Evolutionary conservation across 2,329 filamentous ascomycete genomes (phyloP), one percentile per base, ranked within the genome.

Genomic region (Hypoxylon sp.): DNA sequence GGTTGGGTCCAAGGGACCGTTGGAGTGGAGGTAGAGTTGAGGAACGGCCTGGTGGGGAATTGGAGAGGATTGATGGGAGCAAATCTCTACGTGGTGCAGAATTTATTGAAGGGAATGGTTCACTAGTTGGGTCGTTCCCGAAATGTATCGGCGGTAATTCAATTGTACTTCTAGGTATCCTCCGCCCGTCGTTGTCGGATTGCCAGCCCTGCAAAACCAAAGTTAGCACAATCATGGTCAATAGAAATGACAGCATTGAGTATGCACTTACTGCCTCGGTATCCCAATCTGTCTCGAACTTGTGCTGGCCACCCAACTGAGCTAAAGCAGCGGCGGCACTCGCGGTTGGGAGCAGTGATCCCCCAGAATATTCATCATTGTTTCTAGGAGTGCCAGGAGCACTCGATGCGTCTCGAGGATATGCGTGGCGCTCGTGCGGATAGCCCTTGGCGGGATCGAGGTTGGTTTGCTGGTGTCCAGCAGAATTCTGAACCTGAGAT

Each of bases 21-120:
- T 96, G 92, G 55, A 95, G 87, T 2, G 94, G 93, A 29, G 94
- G 94, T 24, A 97, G 85, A 0, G 94, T 97, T 0, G 94, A 94
- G 13, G 94, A 97, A 69, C 94, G 92, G 60, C 92, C 93, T 6
- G 93, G 92, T 0, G 94, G 94, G 8, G 94, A 97, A 67, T 91
- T 91, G 57, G 88, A 87, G 39, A 97, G 82, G 63, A 96, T 93
- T 0, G 93, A 97, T 1, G 94, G 93, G 6, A 97, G 86, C 55
- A 96, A 85, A 74, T 95, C 92, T 75, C 92, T 88, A 63, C 88
- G 89, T 72, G 89, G 87, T 70, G 82, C 69, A 29, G 85, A 82
- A 68, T 89, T 87, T 72, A 89, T 84, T 27, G 87, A 86, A 19
- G 89, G 88, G 65, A 91, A 91, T 0, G 91, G 89, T 74, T 93